Conservation (phyloP, 106 monocot genomes). For the Acanthochlamys bracteata region DNA sequence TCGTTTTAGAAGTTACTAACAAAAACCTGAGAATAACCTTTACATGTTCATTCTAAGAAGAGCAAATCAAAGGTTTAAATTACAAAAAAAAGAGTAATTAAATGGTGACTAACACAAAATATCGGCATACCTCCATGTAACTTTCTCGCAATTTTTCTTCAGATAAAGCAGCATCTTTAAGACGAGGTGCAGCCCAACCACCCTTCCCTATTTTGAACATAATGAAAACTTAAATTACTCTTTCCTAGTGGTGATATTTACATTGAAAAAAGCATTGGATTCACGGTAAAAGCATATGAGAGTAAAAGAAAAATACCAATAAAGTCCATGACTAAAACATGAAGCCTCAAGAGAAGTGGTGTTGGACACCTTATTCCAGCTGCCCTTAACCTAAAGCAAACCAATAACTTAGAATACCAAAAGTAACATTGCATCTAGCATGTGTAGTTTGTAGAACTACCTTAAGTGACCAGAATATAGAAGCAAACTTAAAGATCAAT, state of each 20-base stretch:
- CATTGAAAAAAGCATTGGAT: background rate
- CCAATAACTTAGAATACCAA: background rate
- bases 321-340: constrained; percentile 98
- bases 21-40: too few species aligned
- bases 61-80: too few species aligned
- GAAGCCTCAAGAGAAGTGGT: constrained; percentile 69
- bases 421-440: too few species aligned
- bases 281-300: background rate
- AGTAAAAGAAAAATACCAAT: constrained; percentile 46
- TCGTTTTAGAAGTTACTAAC: too few species aligned
- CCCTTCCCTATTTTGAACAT: constrained; percentile 48
- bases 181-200: constrained; percentile 96
- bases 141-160: constrained; percentile 73
- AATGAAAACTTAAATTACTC: constrained; percentile 1
- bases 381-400: constrained; percentile 57
- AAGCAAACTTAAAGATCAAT: too few species aligned
- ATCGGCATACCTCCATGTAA: constrained; percentile 61
- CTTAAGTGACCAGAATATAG: too few species aligned
- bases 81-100: too few species aligned
- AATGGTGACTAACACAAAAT: too few species aligned
- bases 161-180: constrained; percentile 87
- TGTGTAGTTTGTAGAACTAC: too few species aligned
- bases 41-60: too few species aligned
- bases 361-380: constrained; percentile 91
- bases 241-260: too few species aligned